A percentile compares a stretch with the other conserved stretches of the same genome.
These are phyloP conservation scores for Sanghuangporus weigelae DNA, from an alignment of 1,284 basidiomycete species.

Conservation along the genomic window DNA sequence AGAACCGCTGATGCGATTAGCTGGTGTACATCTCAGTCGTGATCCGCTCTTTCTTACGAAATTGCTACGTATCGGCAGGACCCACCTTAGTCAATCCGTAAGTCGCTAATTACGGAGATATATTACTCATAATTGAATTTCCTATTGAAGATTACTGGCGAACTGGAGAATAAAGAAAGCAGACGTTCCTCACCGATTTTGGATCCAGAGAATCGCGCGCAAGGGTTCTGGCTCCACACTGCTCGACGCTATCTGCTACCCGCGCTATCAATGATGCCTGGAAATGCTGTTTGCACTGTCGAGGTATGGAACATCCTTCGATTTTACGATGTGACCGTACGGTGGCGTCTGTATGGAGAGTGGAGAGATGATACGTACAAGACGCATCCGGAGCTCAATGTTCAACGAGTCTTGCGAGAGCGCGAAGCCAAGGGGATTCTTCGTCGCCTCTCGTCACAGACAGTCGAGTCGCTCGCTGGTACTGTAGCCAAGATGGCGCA, in stretches of 20 bases:
- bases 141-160: slow-evolving; percentile 39
- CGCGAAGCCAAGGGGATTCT: slow-evolving; percentile 78
- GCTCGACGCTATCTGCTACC: slow-evolving; percentile 83
- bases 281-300: slow-evolving; percentile 81
- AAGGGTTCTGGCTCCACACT: slow-evolving; percentile 77
- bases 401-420: slow-evolving; percentile 67
- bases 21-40: slow-evolving; percentile 72
- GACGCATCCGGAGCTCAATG: slow-evolving; percentile 69
- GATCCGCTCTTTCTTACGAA: slow-evolving; percentile 62
- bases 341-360: slow-evolving; percentile 93
- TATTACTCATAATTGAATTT: slow-evolving; percentile 28
- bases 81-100: slow-evolving; percentile 41
- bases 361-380: slow-evolving; percentile 78
- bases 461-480: slow-evolving; percentile 77
- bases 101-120: slow-evolving; percentile 19
- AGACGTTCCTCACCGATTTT: slow-evolving; percentile 46
- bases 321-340: slow-evolving; percentile 70
- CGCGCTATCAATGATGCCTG: slow-evolving; percentile 78
- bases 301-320: slow-evolving; percentile 86
- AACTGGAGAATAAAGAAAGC: slow-evolving; percentile 28
- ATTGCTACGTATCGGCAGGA: slow-evolving; percentile 52
- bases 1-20: slow-evolving; percentile 71
- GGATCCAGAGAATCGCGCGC: slow-evolving; percentile 51
- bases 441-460: slow-evolving; percentile 77
- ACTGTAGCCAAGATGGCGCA: slow-evolving; percentile 93